A percentile compares a stretch with the other conserved stretches of the same genome.
Evolutionary conservation across 192 early-diverging fungal genomes (phyloP).

Genomic region (Backusella westeae): DNA sequence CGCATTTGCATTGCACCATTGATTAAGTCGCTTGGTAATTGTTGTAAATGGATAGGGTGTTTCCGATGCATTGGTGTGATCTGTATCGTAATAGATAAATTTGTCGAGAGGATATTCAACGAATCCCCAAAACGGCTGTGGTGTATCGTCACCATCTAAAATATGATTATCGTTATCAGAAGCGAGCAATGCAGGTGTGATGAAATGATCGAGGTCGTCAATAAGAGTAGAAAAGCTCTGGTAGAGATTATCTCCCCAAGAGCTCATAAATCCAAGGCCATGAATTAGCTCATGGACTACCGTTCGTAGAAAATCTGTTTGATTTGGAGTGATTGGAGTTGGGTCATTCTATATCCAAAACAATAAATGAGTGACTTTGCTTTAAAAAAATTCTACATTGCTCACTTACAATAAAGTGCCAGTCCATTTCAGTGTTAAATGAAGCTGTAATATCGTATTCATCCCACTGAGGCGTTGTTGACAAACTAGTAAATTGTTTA

Average conservation of each 20-base stretch:
- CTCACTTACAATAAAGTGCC: conserved; percentile 31
- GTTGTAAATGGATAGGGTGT: conserved; percentile 12
- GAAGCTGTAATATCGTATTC: conserved; percentile 35
- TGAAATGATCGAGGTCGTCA: conserved; percentile 14
- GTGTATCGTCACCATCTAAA: conserved; percentile 3
- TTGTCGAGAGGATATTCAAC: conserved; percentile 36
- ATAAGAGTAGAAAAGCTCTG: conserved; percentile 13
- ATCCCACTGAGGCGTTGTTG: conserved; percentile 16
- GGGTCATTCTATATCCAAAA: conserved; percentile 19
- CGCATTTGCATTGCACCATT: conserved; percentile 24
- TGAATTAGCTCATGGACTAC: conserved; percentile 44
- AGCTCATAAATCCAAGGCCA: conserved; percentile 41
- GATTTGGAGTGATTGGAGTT: conserved; percentile 11
- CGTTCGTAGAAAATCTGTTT: conserved; percentile 39
- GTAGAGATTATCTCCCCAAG: conserved; percentile 32
- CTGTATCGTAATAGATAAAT: background rate
- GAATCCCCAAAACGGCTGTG: conserved; percentile 35
- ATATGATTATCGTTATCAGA: conserved; percentile 7
- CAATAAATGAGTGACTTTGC: background rate
- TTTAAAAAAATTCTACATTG: background rate
- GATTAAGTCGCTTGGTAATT: conserved; percentile 14
- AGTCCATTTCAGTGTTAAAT: conserved; percentile 36
- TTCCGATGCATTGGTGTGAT: background rate
- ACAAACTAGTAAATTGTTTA: conserved; percentile 34
- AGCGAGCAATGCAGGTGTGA: conserved; percentile 21